Conservation (phyloP, 2,329 filamentous ascomycete species). For the Tympanopsis confertula region DNA sequence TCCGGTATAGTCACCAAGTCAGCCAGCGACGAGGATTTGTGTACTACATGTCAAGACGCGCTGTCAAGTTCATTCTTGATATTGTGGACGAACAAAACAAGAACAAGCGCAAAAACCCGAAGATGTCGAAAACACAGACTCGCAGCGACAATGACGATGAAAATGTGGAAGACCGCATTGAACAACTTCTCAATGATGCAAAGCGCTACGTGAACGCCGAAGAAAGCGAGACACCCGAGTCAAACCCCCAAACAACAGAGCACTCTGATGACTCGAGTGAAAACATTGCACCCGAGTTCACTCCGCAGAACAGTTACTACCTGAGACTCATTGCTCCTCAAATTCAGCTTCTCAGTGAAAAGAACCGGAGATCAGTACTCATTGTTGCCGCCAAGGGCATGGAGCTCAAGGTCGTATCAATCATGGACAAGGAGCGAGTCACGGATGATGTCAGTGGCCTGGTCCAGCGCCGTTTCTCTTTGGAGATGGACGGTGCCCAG, state of each 20-base stretch:
- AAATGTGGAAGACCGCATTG: neutral
- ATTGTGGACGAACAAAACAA: slow-evolving; percentile 64
- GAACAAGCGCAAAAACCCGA: slow-evolving; percentile 24
- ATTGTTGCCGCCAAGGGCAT: slow-evolving; percentile 67
- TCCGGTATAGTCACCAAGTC: slow-evolving; percentile 67
- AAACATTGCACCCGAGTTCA: slow-evolving; percentile 55
- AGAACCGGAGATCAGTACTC: slow-evolving; percentile 60
- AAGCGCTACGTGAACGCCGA: neutral
- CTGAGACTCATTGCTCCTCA: slow-evolving; percentile 64
- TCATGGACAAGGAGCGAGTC: slow-evolving; percentile 66
- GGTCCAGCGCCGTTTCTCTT: slow-evolving; percentile 62
- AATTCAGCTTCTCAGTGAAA: slow-evolving; percentile 66
- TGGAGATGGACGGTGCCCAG: slow-evolving; percentile 65
- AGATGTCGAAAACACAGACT: neutral
- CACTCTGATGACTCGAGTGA: slow-evolving; percentile 27
- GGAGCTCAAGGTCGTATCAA: slow-evolving; percentile 64
- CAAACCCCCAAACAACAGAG: slow-evolving; percentile 9
- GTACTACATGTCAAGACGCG: slow-evolving; percentile 65
- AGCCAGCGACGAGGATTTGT: slow-evolving; percentile 65
- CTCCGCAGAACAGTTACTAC: slow-evolving; percentile 61
- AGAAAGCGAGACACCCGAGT: slow-evolving; percentile 2
- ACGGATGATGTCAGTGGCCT: slow-evolving; percentile 63
- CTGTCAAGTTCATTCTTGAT: slow-evolving; percentile 67
- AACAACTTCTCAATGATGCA: neutral
- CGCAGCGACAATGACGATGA: neutral